Evolutionary conservation across 1,284 basidiomycete genomes (phyloP), one percentile per base, ranked within the genome.

Genomic region (Gymnopus androsaceus): DNA sequence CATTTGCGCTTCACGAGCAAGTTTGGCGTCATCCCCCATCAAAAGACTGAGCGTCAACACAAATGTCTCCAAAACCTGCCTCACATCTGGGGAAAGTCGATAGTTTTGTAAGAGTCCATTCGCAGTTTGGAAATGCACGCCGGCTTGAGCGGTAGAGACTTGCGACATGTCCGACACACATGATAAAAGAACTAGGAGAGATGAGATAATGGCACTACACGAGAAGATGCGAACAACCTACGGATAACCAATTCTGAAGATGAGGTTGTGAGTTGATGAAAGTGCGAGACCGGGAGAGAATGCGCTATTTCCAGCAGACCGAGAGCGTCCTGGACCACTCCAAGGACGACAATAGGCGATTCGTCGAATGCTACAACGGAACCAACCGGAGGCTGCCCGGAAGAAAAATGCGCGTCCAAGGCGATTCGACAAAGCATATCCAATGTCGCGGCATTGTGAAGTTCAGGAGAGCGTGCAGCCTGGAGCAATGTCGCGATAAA

Each of bases 1-100:
- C 69, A 87, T 77, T 61, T 88, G 86, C 14, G 83, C 80, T 67
- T 88, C 86, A 58, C 78, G 74, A 19, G 80, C 78, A 50, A 77
- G 78, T 66, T 86, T 88, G n/a, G 78, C 79, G 60, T 88, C 84
- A 61, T 89, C 87, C 36, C 82, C 84, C 28, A 87, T 75, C 23
- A 85, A 63, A 56, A 85, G 71, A 58, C 78, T 81, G 45, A 90
- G 67, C 8, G 82, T 81, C 47, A 88, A 63, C 2, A 76, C 75
- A 57, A 88, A 84, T 12, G 74, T 72, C 59, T 89, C 87, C 27
- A 91, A 67, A 28, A 79, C 76, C 54, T 80, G 77, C 57, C 82
- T 76, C 30, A 85, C 73, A 41, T 78, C 76, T 6, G 71, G 68
- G 19, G 76, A 68, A 51, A 88, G 73, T 23, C 75, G 75, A 58